Evolutionary conservation across 768 basidiomycete species (phyloP), one percentile per base, ranked within the genome.

Genomic region (Suillus ampliporus): DNA sequence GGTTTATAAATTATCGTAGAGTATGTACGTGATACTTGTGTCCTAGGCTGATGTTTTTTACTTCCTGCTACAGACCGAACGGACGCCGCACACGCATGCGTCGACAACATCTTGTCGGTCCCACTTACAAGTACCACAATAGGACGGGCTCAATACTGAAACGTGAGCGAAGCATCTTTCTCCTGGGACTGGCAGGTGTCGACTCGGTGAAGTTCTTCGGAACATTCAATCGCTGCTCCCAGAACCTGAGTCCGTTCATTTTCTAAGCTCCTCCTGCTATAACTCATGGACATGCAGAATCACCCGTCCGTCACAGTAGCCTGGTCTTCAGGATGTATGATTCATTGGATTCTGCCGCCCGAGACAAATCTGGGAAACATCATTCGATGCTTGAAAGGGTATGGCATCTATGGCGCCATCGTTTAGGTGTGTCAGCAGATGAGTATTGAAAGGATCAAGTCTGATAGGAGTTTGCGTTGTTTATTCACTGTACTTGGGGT

Each of bases 161-260:
- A 95, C 41, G 94, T 92, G 8, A 92, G 91, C 66, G 97, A 99
- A 77, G 86, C 93, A 1, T 94, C 91, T 82, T 97, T 97, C 79
- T 89, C 92, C 96, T 97, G 0, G 81, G 80, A 17, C 95, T 97
- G 86, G 95, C 94, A 1, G 97, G 97, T 2, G 83, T 97, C 19
- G 97, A 99, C 74, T 92, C 90, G 91, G 90, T n/a, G 97, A 99
- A 76, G 87, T 97, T 3, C 77, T 95, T 15, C 94, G 92, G 68
- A 91, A 87, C 71, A 84, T 98, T 51, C 82, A 99, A 56, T 82
- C 85, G 44, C 79, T 89, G 57, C 94, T 94, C 77, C 75, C 82
- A 5, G 83, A 86, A 26, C 77, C 77, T 3, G 91, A 95, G 87
- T 31, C 31, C 6, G 31, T 31, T 31, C 31, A 3, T 31, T 31